Evolutionary conservation across 1,139 yeast genomes (phyloP).

Genomic region (Candida sanyaensis): DNA sequence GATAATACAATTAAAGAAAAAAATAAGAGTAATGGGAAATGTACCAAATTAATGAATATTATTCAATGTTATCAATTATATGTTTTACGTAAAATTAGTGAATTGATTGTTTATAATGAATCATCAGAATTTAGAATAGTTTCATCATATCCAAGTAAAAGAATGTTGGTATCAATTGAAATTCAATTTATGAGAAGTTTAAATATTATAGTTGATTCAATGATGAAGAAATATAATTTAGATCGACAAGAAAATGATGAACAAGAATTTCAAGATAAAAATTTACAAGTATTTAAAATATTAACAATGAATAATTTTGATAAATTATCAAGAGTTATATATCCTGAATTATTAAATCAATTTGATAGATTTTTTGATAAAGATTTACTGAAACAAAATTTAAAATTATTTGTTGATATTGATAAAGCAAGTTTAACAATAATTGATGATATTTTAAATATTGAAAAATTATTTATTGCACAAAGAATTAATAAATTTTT

Average conservation of each 20-base stretch:
- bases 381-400: conserved; percentile 38
- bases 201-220: conserved; percentile 43
- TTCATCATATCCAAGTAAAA: conserved; percentile 41
- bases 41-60: conserved; percentile 38
- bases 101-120: conserved; percentile 24
- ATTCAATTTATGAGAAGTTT: conserved; percentile 51
- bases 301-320: conserved; percentile 51
- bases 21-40: conserved; percentile 18
- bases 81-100: conserved; percentile 31
- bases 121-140: conserved; percentile 28
- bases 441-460: conserved; percentile 42
- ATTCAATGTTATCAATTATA: conserved; percentile 41
- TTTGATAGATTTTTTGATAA: conserved; percentile 41
- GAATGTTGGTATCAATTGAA: conserved; percentile 44
- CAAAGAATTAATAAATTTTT: conserved; percentile 31
- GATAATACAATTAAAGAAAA: conserved; percentile 11
- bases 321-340: conserved; percentile 32
- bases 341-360: conserved; percentile 33
- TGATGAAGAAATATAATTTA: conserved; percentile 43
- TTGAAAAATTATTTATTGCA: conserved; percentile 40
- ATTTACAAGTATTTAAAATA: conserved; percentile 32
- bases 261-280: not conserved
- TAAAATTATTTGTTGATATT: conserved; percentile 45
- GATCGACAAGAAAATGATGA: conserved; percentile 26
- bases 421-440: conserved; percentile 46